Evolutionary conservation across 306 rosid genomes (phyloP).

Genomic region (Dryas alaskensis): DNA sequence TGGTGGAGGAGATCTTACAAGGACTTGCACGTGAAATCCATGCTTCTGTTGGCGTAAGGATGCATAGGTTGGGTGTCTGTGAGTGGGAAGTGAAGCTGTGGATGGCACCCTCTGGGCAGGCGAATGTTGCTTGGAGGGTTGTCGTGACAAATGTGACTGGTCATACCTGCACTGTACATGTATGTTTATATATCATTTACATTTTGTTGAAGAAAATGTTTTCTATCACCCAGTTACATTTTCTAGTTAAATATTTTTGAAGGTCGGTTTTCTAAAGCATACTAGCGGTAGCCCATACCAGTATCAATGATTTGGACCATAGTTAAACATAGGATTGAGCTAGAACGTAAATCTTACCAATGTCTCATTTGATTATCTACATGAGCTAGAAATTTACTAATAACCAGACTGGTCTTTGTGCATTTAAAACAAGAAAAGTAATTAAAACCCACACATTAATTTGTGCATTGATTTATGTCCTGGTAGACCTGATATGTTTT

Average conservation of each 20-base stretch:
- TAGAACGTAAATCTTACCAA: not conserved
- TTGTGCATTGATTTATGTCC: too few species aligned
- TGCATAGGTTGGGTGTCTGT: constrained; percentile 91
- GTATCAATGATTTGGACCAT: not conserved
- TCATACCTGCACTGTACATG: constrained; percentile 85
- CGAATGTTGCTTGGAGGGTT: constrained; percentile 91
- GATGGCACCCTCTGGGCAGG: constrained; percentile 70
- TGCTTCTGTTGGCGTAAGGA: constrained; percentile 81
- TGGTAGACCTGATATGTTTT: too few species aligned
- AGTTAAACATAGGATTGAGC: not conserved
- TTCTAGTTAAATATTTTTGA: constrained; percentile 4
- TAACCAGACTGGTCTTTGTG: not conserved
- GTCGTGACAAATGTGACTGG: constrained; percentile 94
- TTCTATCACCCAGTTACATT: constrained; percentile 7
- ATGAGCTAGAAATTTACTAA: not conserved
- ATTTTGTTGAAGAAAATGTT: constrained; percentile 21
- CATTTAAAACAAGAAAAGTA: too few species aligned
- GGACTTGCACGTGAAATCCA: constrained; percentile 73
- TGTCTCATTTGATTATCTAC: constrained; percentile 1
- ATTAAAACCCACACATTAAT: too few species aligned
- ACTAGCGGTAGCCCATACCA: not conserved
- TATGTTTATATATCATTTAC: constrained; percentile 42
- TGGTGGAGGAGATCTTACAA: constrained; percentile 59
- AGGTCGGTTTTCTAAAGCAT: constrained; percentile 19
- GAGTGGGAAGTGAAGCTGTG: constrained; percentile 98